Base-by-base conservation (phyloP, 306 rosid species). In the Casuarina equisetifolia region DNA sequence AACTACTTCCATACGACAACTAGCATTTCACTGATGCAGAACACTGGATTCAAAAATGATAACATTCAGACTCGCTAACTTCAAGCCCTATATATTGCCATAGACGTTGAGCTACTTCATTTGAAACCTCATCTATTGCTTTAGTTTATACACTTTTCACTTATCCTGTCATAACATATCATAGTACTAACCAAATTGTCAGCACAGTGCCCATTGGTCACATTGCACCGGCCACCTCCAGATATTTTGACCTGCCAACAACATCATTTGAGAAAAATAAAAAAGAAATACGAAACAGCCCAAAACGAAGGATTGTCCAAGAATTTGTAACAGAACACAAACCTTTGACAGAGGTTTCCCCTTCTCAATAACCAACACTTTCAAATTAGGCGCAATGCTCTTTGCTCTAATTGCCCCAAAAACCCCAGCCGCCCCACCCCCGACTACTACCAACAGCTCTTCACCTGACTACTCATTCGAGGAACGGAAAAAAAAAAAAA, bases 171-270 rank as follows among this genome's bases (percentile, higher is more conserved):
- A 63, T 38, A 38, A 38, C 5, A 63, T 17, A 63, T 63, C 13
- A 44, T 52, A 16, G 46, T 42, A 75, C 79, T 54, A 84, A 94
- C 97, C 93, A 79, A 75, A 82, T 86, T 79, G 76, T 94, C 97
- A 78, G 72, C 59, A 78, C 80, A 89, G 78, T 89, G 95, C 66
- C 98, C 98, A 74, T 90, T 94, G 25, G 98, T 94, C 82, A 94
- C 98, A 77, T 94, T 94, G 86, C 98, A 94, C 39, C 97, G 83
- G 55, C 98, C 98, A 70, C 97, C 98, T 39, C 97, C 97, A 40
- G 98, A 94, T 83, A 94, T 77, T 84, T 88, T 90, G 8, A 94
- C 98, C 97, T 92, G 86, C 81, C 55, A 79, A 75, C 7, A 74
- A 49, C 43, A 77, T 61, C 77, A 74, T 42, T n/a, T 0, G 32